A percentile compares a stretch with the other conserved stretches of the same genome.
These are phyloP conservation scores for Chamaecrista fasciculata DNA, from an alignment of 306 rosid genomes.

Conservation along the genomic window DNA sequence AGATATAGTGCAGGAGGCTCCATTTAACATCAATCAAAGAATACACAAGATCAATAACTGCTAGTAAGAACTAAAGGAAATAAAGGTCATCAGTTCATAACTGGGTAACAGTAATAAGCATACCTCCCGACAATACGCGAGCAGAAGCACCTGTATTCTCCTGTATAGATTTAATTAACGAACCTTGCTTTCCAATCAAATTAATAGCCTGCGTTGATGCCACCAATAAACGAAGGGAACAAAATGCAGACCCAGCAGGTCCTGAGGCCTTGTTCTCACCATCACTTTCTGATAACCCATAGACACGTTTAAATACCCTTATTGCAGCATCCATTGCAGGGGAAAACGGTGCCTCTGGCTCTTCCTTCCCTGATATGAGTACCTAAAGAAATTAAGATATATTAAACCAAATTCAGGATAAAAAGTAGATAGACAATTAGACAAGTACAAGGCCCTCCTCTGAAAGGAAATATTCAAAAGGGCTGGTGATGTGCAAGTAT, in stretches of 20 bases:
- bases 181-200: slow-evolving; percentile 96
- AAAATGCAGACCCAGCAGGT: slow-evolving; percentile 51
- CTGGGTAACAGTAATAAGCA: not conserved
- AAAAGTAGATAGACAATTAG: slow-evolving; percentile 4
- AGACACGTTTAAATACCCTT: slow-evolving; percentile 75
- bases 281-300: slow-evolving; percentile 72
- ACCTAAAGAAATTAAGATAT: slow-evolving; percentile 49
- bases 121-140: slow-evolving; percentile 88
- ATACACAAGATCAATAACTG: slow-evolving; percentile 5
- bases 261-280: slow-evolving; percentile 43
- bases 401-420: slow-evolving; percentile 11
- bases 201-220: slow-evolving; percentile 97
- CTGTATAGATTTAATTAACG: slow-evolving; percentile 86
- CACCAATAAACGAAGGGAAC: slow-evolving; percentile 77
- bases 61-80: slow-evolving; percentile 5
- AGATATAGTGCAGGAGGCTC: slow-evolving; percentile 19
- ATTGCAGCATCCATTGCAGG: slow-evolving; percentile 97
- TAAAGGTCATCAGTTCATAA: not conserved
- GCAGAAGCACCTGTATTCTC: slow-evolving; percentile 73
- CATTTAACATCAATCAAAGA: slow-evolving; percentile 15
- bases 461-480: not conserved
- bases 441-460: not conserved
- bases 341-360: slow-evolving; percentile 66
- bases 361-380: slow-evolving; percentile 88
- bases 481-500: not conserved